Evolutionary conservation across 2,329 filamentous ascomycete genomes (phyloP).

Genomic region (Beauveria sp.): DNA sequence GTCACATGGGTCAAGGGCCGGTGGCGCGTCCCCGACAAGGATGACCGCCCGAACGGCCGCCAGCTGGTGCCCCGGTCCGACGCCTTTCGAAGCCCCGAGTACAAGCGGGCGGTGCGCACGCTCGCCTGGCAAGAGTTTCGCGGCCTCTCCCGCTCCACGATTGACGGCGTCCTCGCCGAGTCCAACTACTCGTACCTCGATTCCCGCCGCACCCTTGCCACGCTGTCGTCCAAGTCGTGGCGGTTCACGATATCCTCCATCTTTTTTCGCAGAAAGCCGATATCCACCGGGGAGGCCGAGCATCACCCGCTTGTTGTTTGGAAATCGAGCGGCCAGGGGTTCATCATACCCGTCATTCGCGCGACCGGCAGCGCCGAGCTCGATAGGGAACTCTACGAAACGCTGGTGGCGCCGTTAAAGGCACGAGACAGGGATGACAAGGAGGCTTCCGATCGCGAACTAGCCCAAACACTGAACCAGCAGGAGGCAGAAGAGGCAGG

Average conservation of each 20-base stretch:
- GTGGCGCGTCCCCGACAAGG: constrained; percentile 41
- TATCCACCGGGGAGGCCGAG: constrained; percentile 46
- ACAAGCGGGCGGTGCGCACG: constrained; percentile 61
- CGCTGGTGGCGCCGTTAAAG: constrained; percentile 49
- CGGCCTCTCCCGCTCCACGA: constrained; percentile 62
- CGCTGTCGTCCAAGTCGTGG: constrained; percentile 68
- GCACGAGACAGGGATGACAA: constrained; percentile 33
- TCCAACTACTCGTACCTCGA: constrained; percentile 72
- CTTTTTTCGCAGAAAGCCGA: constrained; percentile 56
- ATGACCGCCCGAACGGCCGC: constrained; percentile 19
- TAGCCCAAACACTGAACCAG: constrained; percentile 48
- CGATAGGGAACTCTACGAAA: constrained; percentile 52
- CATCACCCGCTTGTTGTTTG: constrained; percentile 56
- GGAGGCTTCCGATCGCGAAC: constrained; percentile 42
- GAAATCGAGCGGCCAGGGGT: constrained; percentile 48
- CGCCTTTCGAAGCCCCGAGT: constrained; percentile 58
- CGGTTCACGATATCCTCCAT: constrained; percentile 64
- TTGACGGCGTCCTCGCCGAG: constrained; percentile 73
- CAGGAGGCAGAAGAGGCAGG: constrained; percentile 51
- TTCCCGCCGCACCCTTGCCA: constrained; percentile 61
- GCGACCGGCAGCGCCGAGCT: constrained; percentile 59
- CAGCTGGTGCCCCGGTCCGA: constrained; percentile 48
- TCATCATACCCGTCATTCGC: constrained; percentile 53
- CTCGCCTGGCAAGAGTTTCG: constrained; percentile 70
- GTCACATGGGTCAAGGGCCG: constrained; percentile 64